Base-by-base conservation (phyloP, 2,329 filamentous ascomycete species). In the Xylaria sp. region DNA sequence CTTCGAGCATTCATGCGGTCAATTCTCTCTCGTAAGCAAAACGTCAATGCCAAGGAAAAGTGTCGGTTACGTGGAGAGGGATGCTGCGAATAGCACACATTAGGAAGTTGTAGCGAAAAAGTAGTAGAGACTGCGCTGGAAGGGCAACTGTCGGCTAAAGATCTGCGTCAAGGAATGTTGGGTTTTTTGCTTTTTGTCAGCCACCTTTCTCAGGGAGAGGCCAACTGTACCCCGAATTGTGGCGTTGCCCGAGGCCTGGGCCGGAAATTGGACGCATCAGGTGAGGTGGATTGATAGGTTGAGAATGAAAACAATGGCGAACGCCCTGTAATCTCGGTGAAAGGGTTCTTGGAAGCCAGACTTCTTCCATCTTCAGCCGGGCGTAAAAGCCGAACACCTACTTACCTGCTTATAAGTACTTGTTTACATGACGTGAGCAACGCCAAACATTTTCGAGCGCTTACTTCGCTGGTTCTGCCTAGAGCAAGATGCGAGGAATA, bases 101-200 rank as follows among this genome's bases (percentile, higher is more conserved):
- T 7, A 54, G 35, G 11, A 12, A 17, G 21, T 17, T 14, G 46
- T 33, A 19, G 37, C 9, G 42, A n/a, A 12, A 37, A 14, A 40
- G 43, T 15, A 42, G 19, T 14, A 6, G 33, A 52, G 7, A 28
- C 35, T n/a, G 31, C 14, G 4, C 40, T 35, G 12, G 15, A 25
- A n/a, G 28, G 17, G 25, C 14, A 45, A 55, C 33, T n/a, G 52
- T 33, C n/a, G 25, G 45, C 46, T 42, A 49, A 14, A 51, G 57
- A 60, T 63, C 51, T 42, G 25, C 46, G 17, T n/a, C 47, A 56
- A 19, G 49, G 49, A 25, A 25, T 51, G 49, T 17, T 47, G 40
- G 25, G 33, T 33, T 31, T 43, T 63, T 64, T 52, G 57, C 60
- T 64, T 63, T 63, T 54, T 23, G 38, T 28, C 50, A 47, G 57